Evolutionary conservation across 192 early-diverging fungal species (phyloP).

Genomic region (Backusella tuberculispora): DNA sequence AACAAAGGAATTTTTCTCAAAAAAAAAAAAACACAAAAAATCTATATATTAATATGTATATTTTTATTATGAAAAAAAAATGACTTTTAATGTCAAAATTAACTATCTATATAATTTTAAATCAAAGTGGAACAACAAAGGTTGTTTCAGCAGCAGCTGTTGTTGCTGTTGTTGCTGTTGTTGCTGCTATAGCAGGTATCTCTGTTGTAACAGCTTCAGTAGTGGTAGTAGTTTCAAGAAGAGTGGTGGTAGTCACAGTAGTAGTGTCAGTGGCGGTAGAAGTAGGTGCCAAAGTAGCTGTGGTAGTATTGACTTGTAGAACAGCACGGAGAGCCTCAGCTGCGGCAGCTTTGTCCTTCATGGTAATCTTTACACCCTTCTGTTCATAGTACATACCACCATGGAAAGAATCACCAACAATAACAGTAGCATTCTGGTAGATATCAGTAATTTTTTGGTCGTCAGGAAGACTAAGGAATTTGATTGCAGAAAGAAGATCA

Average conservation of each 20-base stretch:
- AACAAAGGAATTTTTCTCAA: too few species aligned
- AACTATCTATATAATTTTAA: constrained; percentile 1
- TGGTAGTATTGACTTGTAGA: neutral
- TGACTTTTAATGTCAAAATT: neutral
- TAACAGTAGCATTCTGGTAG: constrained; percentile 30
- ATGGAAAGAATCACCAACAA: constrained; percentile 27
- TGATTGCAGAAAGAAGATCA: neutral
- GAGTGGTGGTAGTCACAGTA: neutral
- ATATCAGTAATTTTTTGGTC: constrained; percentile 21
- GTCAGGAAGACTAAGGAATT: neutral
- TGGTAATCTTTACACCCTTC: neutral
- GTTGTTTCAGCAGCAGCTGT: neutral
- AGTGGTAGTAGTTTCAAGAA: neutral
- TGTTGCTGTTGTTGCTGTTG: neutral
- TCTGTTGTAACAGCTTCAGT: neutral
- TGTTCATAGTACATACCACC: constrained; percentile 28
- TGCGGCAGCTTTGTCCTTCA: neutral
- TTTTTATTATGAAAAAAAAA: neutral
- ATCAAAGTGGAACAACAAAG: neutral
- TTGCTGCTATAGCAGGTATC: neutral
- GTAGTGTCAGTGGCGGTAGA: neutral
- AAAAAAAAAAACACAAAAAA: too few species aligned
- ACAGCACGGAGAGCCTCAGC: neutral
- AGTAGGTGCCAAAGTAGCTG: neutral
- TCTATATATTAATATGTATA: too few species aligned